Conservation (phyloP, 495 filamentous ascomycete species). For the Trichoderma erinaceum region DNA sequence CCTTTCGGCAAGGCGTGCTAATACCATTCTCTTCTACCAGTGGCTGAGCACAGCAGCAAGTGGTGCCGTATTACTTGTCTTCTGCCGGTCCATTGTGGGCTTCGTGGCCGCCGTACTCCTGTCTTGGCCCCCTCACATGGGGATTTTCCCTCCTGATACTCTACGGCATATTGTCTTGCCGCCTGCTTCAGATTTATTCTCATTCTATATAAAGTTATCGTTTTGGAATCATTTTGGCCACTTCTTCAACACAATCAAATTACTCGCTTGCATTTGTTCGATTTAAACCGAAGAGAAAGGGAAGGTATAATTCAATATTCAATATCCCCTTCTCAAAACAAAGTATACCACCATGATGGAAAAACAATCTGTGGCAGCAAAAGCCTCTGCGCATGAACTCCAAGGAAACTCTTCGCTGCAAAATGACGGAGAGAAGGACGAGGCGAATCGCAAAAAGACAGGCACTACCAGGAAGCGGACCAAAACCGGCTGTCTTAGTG, state of each 20-base stretch:
- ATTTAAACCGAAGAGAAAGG: background rate
- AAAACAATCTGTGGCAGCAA: background rate
- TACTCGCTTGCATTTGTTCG: background rate
- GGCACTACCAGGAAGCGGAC: conserved; percentile 65
- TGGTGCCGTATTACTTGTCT: conserved; percentile 2
- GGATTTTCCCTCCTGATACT: background rate
- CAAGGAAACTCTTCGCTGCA: background rate
- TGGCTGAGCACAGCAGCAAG: conserved; percentile 12
- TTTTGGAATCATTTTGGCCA: background rate
- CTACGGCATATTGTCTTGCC: background rate
- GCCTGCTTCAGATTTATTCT: background rate
- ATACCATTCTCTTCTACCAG: background rate
- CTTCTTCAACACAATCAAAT: background rate
- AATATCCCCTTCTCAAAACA: background rate
- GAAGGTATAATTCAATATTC: background rate
- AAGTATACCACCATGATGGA: background rate
- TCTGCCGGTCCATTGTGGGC: background rate
- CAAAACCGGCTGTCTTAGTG: conserved; percentile 95
- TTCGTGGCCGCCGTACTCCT: background rate
- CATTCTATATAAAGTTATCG: background rate
- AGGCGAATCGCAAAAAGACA: conserved; percentile 2
- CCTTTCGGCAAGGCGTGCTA: conserved; percentile 8
- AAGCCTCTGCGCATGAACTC: background rate
- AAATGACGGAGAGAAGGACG: conserved; percentile 1
- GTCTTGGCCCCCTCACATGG: background rate